These are phyloP conservation scores for Paramyrothecium roridum DNA, from an alignment of 2,329 filamentous ascomycete species.

Conservation along the genomic window DNA sequence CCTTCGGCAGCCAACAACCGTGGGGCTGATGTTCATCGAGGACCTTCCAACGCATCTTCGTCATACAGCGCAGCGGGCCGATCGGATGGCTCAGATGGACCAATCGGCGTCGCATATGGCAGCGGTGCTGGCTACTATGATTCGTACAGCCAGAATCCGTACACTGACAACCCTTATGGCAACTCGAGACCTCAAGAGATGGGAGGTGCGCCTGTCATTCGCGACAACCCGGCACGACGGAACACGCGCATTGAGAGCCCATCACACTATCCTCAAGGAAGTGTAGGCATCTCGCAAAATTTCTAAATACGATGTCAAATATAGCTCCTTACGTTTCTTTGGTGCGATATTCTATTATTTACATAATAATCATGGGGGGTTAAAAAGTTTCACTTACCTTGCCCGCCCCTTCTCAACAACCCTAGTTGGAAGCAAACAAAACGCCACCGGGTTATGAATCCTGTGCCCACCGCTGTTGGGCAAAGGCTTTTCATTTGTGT, in stretches of 20 bases:
- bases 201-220: slow-evolving; percentile 73
- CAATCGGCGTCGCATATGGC: slow-evolving; percentile 42
- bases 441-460: too few species aligned
- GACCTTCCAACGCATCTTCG: slow-evolving; percentile 92
- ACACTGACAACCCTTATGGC: slow-evolving; percentile 40
- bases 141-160: slow-evolving; percentile 57
- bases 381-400: too few species aligned
- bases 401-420: too few species aligned
- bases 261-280: slow-evolving; percentile 85
- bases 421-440: too few species aligned
- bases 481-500: not conserved
- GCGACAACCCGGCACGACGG: slow-evolving; percentile 85
- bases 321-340: not conserved
- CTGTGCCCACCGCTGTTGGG: too few species aligned
- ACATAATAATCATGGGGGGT: too few species aligned
- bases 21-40: slow-evolving; percentile 72
- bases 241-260: slow-evolving; percentile 95
- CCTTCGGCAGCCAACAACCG: slow-evolving; percentile 65
- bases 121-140: slow-evolving; percentile 52
- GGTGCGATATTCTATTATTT: too few species aligned
- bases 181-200: slow-evolving; percentile 35
- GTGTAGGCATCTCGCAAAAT: slow-evolving; percentile 93
- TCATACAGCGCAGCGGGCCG: slow-evolving; percentile 82
- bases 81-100: slow-evolving; percentile 64
- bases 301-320: slow-evolving; percentile 55